Evolutionary conservation across 169 alveolate genomes (phyloP).

Genomic region (Plasmodium cynomolgi): DNA sequence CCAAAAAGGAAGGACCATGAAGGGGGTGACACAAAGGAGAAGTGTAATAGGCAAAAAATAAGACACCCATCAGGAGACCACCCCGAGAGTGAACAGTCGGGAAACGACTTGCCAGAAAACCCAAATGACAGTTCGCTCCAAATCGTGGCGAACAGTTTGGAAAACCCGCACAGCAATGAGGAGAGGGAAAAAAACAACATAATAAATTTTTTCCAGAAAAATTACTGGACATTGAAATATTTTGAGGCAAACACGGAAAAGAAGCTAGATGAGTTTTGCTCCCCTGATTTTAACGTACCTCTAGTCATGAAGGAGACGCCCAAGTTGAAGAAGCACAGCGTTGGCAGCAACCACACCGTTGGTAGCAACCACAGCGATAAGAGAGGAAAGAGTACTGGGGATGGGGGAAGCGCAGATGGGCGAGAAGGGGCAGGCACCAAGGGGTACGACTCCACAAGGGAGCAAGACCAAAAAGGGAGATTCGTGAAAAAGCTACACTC

Average conservation of each 20-base stretch:
- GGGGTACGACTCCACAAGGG: not conserved
- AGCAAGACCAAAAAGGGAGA: not conserved
- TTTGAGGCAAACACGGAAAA: slow-evolving; percentile 28
- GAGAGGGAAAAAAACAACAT: slow-evolving; percentile 32
- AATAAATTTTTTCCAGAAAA: slow-evolving; percentile 61
- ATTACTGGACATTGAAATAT: slow-evolving; percentile 42
- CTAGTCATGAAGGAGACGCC: slow-evolving; percentile 19
- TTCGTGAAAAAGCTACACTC: slow-evolving; percentile 30
- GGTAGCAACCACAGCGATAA: not conserved
- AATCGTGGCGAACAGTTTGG: not conserved
- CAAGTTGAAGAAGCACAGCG: slow-evolving; percentile 12
- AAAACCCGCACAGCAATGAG: not conserved
- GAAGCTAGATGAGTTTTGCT: slow-evolving; percentile 13
- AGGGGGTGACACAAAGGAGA: not conserved
- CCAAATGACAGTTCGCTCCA: not conserved
- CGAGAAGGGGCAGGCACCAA: not conserved
- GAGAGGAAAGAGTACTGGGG: not conserved
- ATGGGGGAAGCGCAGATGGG: not conserved
- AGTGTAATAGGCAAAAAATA: not conserved
- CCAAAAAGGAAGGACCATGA: not conserved
- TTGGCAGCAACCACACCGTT: not conserved
- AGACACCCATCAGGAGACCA: not conserved
- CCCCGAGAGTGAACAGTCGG: not conserved
- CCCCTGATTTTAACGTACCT: not conserved
- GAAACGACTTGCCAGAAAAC: not conserved